A percentile compares a stretch with the other conserved stretches of the same genome.
Evolutionary conservation across 495 filamentous ascomycete genomes (phyloP).

Genomic region (Parachaetomium inaequale): DNA sequence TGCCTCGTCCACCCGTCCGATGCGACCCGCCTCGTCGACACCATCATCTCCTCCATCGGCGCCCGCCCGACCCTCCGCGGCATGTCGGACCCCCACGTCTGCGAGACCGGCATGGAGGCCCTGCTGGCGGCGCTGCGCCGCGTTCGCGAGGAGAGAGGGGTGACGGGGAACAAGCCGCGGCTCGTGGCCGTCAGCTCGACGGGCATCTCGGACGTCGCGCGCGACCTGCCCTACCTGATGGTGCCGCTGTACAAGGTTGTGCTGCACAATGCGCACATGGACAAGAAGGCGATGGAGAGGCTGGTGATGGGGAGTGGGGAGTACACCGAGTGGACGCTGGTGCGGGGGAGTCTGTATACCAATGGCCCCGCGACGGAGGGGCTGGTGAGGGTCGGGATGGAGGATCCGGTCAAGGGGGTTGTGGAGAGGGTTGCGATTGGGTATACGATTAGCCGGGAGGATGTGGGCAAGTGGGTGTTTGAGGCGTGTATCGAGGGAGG

Average conservation of each 20-base stretch:
- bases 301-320: slow-evolving; percentile 32
- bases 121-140: slow-evolving; percentile 46
- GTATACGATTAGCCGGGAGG: slow-evolving; percentile 43
- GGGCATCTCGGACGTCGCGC: slow-evolving; percentile 44
- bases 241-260: slow-evolving; percentile 50
- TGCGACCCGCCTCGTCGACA: slow-evolving; percentile 33
- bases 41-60: slow-evolving; percentile 50
- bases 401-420: slow-evolving; percentile 25
- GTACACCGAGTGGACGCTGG: slow-evolving; percentile 42
- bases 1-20: slow-evolving; percentile 27
- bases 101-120: slow-evolving; percentile 46
- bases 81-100: slow-evolving; percentile 55
- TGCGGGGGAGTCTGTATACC: slow-evolving; percentile 38
- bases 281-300: slow-evolving; percentile 61
- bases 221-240: slow-evolving; percentile 53
- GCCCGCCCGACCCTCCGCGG: slow-evolving; percentile 26
- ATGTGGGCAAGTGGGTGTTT: slow-evolving; percentile 44
- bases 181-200: slow-evolving; percentile 53
- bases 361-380: slow-evolving; percentile 25
- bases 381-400: slow-evolving; percentile 33
- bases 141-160: slow-evolving; percentile 16
- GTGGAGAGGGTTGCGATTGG: slow-evolving; percentile 37
- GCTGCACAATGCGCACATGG: slow-evolving; percentile 50
- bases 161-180: slow-evolving; percentile 28
- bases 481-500: slow-evolving; percentile 21